Conservation (phyloP, 2,329 filamentous ascomycete genomes). For the Claviceps fusiformis region DNA sequence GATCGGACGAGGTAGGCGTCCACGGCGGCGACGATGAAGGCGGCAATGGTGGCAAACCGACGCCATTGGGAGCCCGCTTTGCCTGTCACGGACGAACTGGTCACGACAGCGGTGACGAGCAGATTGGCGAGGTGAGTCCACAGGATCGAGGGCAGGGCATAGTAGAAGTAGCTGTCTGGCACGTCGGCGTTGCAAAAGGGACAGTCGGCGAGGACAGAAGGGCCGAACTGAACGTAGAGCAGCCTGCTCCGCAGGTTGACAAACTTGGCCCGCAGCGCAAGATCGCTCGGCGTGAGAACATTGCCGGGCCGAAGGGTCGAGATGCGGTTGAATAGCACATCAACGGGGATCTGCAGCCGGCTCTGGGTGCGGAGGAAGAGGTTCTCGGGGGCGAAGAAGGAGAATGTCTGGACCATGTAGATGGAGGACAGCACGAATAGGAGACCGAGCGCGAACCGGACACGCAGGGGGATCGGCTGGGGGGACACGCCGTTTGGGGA, state of each 20-base stretch:
- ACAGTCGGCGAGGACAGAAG: constrained; percentile 58
- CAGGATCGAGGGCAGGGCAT: constrained; percentile 60
- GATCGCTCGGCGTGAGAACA: constrained; percentile 44
- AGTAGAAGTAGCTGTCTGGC: constrained; percentile 60
- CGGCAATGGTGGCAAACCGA: constrained; percentile 50
- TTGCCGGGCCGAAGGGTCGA: constrained; percentile 34
- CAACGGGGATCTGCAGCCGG: constrained; percentile 71
- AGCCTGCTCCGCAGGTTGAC: constrained; percentile 58
- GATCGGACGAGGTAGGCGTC: constrained; percentile 54
- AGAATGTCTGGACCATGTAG: constrained; percentile 47
- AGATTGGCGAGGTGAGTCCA: constrained; percentile 74
- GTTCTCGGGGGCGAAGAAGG: constrained; percentile 61
- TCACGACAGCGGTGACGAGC: constrained; percentile 55
- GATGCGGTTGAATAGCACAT: constrained; percentile 72
- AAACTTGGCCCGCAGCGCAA: constrained; percentile 53
- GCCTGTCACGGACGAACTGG: constrained; percentile 53
- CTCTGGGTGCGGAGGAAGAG: constrained; percentile 67
- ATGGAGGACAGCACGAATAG: constrained; percentile 36
- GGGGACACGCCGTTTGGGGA: constrained; percentile 34
- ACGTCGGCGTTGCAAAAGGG: constrained; percentile 70
- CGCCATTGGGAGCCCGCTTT: constrained; percentile 55
- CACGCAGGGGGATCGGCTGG: constrained; percentile 38
- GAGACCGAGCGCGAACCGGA: constrained; percentile 44
- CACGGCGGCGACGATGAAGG: constrained; percentile 39
- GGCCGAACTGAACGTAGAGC: constrained; percentile 74